These are phyloP conservation scores for Fusarium torreyae DNA, from an alignment of 2,329 filamentous ascomycete species.

Conservation along the genomic window DNA sequence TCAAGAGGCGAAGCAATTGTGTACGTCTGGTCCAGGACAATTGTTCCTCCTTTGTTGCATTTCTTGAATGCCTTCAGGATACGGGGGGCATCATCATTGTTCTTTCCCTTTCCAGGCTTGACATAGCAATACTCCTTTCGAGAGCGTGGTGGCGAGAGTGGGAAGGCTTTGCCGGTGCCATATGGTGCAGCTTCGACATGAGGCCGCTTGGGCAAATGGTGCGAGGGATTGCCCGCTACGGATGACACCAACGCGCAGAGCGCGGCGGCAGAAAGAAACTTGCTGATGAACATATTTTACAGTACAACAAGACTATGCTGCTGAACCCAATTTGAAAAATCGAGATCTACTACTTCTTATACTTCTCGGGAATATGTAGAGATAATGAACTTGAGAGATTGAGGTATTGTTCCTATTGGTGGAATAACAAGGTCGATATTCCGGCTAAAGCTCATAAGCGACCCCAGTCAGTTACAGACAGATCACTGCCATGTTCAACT, in stretches of 20 bases:
- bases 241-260: constrained; percentile 34
- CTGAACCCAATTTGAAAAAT: no score
- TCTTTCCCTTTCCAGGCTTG: constrained; percentile 27
- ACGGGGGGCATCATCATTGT: constrained; percentile 33
- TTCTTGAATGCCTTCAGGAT: constrained; percentile 48
- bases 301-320: background rate
- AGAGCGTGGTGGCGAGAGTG: constrained; percentile 29
- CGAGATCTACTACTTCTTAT: background rate
- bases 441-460: background rate
- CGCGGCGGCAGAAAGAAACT: constrained; percentile 23
- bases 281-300: constrained; percentile 21
- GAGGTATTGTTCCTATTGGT: background rate
- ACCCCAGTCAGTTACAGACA: background rate
- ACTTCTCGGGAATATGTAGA: background rate
- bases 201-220: constrained; percentile 36
- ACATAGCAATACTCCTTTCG: constrained; percentile 42
- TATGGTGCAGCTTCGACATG: constrained; percentile 39
- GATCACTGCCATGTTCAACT: background rate
- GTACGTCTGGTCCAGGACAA: constrained; percentile 73
- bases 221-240: constrained; percentile 13
- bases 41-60: constrained; percentile 75
- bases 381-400: no score
- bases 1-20: constrained; percentile 75
- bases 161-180: constrained; percentile 35
- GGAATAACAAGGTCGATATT: background rate